Evolutionary conservation across 805 yeast species (phyloP).

Genomic region (Starmerella bombicola): DNA sequence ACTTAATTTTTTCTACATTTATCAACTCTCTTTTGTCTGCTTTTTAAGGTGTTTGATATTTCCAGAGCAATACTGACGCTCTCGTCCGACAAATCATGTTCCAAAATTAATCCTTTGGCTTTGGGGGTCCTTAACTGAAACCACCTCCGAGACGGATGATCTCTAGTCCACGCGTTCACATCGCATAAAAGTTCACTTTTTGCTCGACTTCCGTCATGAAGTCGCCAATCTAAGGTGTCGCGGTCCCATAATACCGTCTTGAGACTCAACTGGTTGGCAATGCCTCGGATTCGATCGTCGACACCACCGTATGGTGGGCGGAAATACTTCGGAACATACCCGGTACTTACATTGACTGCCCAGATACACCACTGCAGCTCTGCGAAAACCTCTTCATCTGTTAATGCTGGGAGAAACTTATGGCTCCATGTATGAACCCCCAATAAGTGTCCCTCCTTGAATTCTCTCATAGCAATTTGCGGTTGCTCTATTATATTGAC

Average conservation of each 20-base stretch:
- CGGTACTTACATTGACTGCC: slow-evolving; percentile 94
- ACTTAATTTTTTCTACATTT: too few relatives aligned
- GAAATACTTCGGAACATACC: slow-evolving; percentile 80
- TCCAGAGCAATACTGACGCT: slow-evolving; percentile 51
- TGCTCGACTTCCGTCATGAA: slow-evolving; percentile 41
- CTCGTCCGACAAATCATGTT: slow-evolving; percentile 61
- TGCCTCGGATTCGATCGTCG: slow-evolving; percentile 72
- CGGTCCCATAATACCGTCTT: slow-evolving; percentile 82
- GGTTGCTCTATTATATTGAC: slow-evolving; percentile 68
- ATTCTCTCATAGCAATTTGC: slow-evolving; percentile 48
- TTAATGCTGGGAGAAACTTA: slow-evolving; percentile 61
- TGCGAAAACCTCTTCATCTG: slow-evolving; percentile 73
- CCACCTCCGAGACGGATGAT: background rate
- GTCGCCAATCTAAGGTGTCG: slow-evolving; percentile 85
- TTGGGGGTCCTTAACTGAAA: slow-evolving; percentile 10
- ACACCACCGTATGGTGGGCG: slow-evolving; percentile 96
- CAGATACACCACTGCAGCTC: slow-evolving; percentile 91
- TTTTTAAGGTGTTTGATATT: slow-evolving; percentile 1
- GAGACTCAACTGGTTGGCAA: slow-evolving; percentile 73
- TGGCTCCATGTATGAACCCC: slow-evolving; percentile 94
- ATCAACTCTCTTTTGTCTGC: slow-evolving; percentile 18
- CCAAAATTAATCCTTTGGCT: slow-evolving; percentile 56
- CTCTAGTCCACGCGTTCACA: slow-evolving; percentile 40
- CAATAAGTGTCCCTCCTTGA: slow-evolving; percentile 56
- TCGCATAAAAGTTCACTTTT: slow-evolving; percentile 44